Evolutionary conservation across 495 filamentous ascomycete species (phyloP).

Genomic region (Acidiella bohemica): DNA sequence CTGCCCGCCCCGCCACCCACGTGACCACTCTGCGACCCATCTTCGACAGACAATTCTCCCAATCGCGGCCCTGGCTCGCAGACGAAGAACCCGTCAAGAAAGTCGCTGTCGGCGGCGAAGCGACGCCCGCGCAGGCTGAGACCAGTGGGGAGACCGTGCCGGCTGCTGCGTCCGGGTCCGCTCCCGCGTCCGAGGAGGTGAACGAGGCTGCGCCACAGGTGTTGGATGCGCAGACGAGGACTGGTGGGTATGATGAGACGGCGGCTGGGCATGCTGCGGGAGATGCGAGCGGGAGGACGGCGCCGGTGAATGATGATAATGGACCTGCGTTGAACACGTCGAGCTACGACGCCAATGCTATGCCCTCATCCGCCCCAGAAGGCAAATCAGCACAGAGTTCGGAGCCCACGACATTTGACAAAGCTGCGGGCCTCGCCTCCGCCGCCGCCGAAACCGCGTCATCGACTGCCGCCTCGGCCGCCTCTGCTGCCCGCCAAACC

Average conservation of each 20-base stretch:
- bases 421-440: slow-evolving; percentile 5
- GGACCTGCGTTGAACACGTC: slow-evolving; percentile 6
- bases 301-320: too few species aligned
- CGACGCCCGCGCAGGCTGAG: slow-evolving; percentile 6
- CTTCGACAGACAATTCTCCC: slow-evolving; percentile 8
- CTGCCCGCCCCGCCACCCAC: not conserved
- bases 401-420: not conserved
- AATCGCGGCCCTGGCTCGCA: slow-evolving; percentile 13
- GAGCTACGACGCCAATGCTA: slow-evolving; percentile 5
- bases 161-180: not conserved
- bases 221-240: too few species aligned
- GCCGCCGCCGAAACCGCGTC: slow-evolving; percentile 1
- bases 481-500: slow-evolving; percentile 3
- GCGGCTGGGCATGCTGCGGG: not conserved
- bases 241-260: too few species aligned
- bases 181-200: slow-evolving; percentile 5
- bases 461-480: slow-evolving; percentile 2
- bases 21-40: slow-evolving; percentile 2
- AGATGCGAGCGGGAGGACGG: too few species aligned
- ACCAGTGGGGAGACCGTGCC: slow-evolving; percentile 9
- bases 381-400: not conserved
- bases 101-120: too few species aligned
- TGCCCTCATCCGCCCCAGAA: not conserved
- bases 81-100: slow-evolving; percentile 7
- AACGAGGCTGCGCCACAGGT: not conserved